Conservation (phyloP, 2,329 filamentous ascomycete species). For the Sporothrix pseudoabietina region DNA sequence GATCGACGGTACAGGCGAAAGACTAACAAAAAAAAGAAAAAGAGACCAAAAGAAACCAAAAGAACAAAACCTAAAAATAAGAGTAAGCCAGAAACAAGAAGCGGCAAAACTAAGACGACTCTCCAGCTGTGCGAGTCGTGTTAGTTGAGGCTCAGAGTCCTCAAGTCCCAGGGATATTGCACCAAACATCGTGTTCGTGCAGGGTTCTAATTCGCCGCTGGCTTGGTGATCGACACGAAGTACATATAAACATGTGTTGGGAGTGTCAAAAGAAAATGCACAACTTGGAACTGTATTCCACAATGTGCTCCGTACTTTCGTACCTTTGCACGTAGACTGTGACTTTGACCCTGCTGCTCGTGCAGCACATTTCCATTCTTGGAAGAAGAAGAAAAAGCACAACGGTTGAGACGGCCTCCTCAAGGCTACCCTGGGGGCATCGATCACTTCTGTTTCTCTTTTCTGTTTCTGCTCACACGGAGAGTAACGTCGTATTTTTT, state of each 20-base stretch:
- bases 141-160: background rate
- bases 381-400: background rate
- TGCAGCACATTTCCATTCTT: background rate
- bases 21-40: too few relatives aligned
- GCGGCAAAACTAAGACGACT: background rate
- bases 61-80: background rate
- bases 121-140: too few relatives aligned
- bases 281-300: background rate
- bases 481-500: constrained; percentile 15
- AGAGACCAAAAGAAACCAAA: background rate
- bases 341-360: background rate
- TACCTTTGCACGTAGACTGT: background rate
- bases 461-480: background rate
- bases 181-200: constrained; percentile 23
- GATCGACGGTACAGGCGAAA: background rate
- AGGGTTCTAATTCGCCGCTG: constrained; percentile 6
- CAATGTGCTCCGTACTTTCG: background rate
- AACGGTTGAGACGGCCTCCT: background rate
- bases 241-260: too few relatives aligned
- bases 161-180: background rate
- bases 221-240: constrained; percentile 5
- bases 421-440: background rate
- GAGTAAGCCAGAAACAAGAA: constrained; percentile 15
- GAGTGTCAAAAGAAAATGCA: too few relatives aligned
- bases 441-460: background rate